Conservation (phyloP, 176 grass and related monocot species). For the Alloteropsis semialata region DNA sequence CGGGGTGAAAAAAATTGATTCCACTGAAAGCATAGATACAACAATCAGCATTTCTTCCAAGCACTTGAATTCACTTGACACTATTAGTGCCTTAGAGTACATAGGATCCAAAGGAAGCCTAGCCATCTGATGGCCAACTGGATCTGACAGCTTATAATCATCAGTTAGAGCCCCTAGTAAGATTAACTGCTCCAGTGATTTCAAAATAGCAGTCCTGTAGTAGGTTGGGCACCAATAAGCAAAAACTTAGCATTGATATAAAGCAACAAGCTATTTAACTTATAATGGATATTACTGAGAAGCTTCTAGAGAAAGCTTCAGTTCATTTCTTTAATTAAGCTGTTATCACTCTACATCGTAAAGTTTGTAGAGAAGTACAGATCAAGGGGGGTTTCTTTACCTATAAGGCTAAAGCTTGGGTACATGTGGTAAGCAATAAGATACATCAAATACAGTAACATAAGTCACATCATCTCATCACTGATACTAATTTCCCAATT, state of each 20-base stretch:
- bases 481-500: background rate
- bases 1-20: slow-evolving; percentile 88
- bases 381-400: background rate
- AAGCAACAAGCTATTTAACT: background rate
- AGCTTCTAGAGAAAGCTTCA: background rate
- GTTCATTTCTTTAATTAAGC: background rate
- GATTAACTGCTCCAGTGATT: slow-evolving; percentile 89
- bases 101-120: slow-evolving; percentile 91
- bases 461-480: background rate
- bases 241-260: background rate
- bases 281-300: background rate
- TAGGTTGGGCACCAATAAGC: slow-evolving; percentile 19
- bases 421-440: background rate
- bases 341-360: background rate
- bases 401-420: background rate
- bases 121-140: slow-evolving; percentile 86
- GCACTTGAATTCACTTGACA: slow-evolving; percentile 81
- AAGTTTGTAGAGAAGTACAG: background rate
- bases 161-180: slow-evolving; percentile 77
- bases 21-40: slow-evolving; percentile 96
- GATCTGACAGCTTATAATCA: slow-evolving; percentile 85
- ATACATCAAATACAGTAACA: background rate
- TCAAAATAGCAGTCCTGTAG: slow-evolving; percentile 81
- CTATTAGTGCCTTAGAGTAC: slow-evolving; percentile 88
- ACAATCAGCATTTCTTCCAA: slow-evolving; percentile 98